Percentiles rank a stretch among this genome's conserved stretches.
These are phyloP conservation scores for Lachnellula occidentalis DNA, from an alignment of 2,329 filamentous ascomycete species.

Conservation along the genomic window DNA sequence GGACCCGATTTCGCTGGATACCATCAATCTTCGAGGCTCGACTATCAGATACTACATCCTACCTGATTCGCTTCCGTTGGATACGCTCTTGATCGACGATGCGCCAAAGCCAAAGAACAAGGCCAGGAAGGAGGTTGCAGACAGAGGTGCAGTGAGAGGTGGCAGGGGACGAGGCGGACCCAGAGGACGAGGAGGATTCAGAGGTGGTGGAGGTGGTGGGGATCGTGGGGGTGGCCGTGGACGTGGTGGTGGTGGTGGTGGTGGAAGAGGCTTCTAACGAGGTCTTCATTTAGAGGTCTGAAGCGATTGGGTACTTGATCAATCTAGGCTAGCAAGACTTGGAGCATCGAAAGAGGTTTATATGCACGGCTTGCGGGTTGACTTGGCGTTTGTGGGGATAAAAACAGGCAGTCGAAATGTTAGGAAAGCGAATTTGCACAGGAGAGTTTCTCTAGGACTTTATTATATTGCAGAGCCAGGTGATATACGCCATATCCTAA, in stretches of 20 bases:
- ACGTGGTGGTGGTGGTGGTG: conserved; percentile 47
- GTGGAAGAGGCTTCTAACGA: conserved; percentile 34
- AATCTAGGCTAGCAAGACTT: background rate
- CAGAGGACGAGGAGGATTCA: conserved; percentile 43
- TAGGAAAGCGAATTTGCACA: conserved; percentile 2
- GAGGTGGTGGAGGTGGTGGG: conserved; percentile 47
- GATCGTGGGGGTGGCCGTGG: conserved; percentile 44
- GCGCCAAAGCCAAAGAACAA: conserved; percentile 99
- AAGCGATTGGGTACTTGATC: background rate
- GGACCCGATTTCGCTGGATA: conserved; percentile 82
- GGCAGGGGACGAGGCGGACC: conserved; percentile 40
- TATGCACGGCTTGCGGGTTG: conserved; percentile 1
- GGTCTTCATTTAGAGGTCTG: background rate
- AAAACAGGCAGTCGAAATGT: conserved; percentile 17
- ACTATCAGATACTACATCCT: conserved; percentile 97
- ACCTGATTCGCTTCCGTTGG: conserved; percentile 88
- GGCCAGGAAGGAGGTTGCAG: conserved; percentile 81
- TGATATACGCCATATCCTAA: conserved; percentile 68
- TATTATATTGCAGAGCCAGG: background rate
- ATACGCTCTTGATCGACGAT: conserved; percentile 94
- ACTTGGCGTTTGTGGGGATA: conserved; percentile 21
- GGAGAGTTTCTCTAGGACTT: background rate
- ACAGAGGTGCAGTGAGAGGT: conserved; percentile 41
- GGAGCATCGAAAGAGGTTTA: background rate
- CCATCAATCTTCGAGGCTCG: conserved; percentile 93